Evolutionary conservation across 73 alveolate species (phyloP).

Genomic region (Paramecium biaurelia): DNA sequence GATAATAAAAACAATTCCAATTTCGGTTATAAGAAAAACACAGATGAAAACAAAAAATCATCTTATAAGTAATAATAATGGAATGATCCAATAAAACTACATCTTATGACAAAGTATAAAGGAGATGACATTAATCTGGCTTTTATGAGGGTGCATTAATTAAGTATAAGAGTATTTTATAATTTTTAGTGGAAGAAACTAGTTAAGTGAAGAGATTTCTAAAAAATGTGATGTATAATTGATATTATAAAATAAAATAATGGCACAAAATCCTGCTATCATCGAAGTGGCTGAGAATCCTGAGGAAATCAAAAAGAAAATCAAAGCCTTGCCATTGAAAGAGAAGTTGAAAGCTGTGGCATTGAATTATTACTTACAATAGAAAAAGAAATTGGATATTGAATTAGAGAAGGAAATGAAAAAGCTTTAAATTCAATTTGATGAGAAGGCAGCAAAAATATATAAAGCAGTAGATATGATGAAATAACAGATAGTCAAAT

Average conservation of each 20-base stretch:
- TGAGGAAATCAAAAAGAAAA: conserved; percentile 36
- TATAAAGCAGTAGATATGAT: conserved; percentile 35
- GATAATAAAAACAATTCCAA: neutral
- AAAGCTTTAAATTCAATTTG: conserved; percentile 43
- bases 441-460: conserved; percentile 49
- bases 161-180: neutral
- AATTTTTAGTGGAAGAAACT: neutral
- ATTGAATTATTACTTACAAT: conserved; percentile 42
- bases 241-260: neutral
- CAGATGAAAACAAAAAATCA: neutral
- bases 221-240: neutral
- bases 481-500: conserved; percentile 5
- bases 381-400: conserved; percentile 51
- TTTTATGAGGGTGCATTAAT: neutral
- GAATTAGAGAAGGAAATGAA: conserved; percentile 62
- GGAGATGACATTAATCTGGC: neutral
- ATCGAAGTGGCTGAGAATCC: conserved; percentile 40
- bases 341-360: conserved; percentile 64
- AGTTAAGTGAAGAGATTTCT: neutral
- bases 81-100: neutral
- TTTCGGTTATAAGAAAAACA: neutral
- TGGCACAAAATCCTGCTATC: conserved; percentile 45
- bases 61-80: no score
- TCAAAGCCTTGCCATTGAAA: conserved; percentile 50
- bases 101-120: neutral